Conservation (phyloP, 1,284 basidiomycete species). For the Puccinia horiana region DNA sequence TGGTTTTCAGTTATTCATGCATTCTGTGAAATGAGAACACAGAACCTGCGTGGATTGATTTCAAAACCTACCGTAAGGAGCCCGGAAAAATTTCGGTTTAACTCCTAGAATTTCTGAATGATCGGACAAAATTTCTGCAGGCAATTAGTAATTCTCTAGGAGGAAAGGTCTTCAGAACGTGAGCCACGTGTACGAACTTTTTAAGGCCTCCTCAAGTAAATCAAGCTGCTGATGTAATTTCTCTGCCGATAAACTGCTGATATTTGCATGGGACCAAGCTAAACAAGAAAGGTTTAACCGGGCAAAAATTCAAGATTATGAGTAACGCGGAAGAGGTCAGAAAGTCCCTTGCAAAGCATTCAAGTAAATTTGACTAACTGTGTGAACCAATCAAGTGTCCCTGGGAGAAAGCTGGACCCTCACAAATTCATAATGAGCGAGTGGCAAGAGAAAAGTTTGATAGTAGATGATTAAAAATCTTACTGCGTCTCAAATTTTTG, state of each 20-base stretch:
- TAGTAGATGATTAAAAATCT: not conserved
- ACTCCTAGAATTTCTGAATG: slow-evolving; percentile 43
- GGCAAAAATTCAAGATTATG: not conserved
- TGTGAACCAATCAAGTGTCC: slow-evolving; percentile 34
- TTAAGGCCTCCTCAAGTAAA: slow-evolving; percentile 30
- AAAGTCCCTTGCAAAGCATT: not conserved
- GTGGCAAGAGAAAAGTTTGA: not conserved
- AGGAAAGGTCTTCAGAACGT: not conserved
- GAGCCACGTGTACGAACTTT: slow-evolving; percentile 8
- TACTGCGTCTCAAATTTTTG: slow-evolving; percentile 13
- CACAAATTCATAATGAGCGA: not conserved
- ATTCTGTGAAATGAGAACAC: not conserved
- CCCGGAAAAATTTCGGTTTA: slow-evolving; percentile 43
- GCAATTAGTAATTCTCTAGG: not conserved
- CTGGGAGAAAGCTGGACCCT: slow-evolving; percentile 5
- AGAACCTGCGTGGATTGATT: not conserved
- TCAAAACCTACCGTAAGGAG: slow-evolving; percentile 41
- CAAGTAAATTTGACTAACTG: not conserved
- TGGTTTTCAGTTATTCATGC: not conserved
- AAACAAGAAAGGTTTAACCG: not conserved
- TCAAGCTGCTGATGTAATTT: slow-evolving; percentile 38
- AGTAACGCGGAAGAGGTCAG: no score
- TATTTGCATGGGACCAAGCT: slow-evolving; percentile 49
- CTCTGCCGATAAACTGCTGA: slow-evolving; percentile 17
- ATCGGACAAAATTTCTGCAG: not conserved